Conservation (phyloP, 2,329 filamentous ascomycete species). For the Diaporthe ampelina region DNA sequence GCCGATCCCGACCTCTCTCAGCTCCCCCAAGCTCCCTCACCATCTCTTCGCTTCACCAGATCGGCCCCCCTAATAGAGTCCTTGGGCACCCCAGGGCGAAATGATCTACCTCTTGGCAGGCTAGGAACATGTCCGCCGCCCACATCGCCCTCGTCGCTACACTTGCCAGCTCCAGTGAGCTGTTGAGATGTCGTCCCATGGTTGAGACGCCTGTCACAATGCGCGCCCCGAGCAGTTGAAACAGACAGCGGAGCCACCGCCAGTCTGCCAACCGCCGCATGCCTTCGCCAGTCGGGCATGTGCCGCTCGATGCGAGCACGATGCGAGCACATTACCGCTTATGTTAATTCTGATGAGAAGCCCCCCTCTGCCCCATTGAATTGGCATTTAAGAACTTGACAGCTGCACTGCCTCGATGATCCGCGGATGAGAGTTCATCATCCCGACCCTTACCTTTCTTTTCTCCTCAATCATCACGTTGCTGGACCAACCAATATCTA, state of each 20-base stretch:
- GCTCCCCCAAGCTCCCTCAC: constrained; percentile 4
- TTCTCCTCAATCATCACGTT: constrained; percentile 5
- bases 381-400: constrained; percentile 18
- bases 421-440: constrained; percentile 13
- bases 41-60: constrained; percentile 17
- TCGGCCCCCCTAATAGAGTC: background rate
- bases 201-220: constrained; percentile 35
- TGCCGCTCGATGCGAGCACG: constrained; percentile 6
- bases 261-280: constrained; percentile 2
- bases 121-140: constrained; percentile 10
- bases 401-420: constrained; percentile 24
- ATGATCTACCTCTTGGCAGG: constrained; percentile 27
- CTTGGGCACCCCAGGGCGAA: background rate
- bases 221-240: constrained; percentile 21
- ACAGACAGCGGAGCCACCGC: constrained; percentile 29
- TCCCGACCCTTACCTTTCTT: constrained; percentile 13
- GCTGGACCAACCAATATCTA: constrained; percentile 22
- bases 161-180: constrained; percentile 24
- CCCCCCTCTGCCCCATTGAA: background rate
- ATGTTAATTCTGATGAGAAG: background rate
- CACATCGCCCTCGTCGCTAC: constrained; percentile 11
- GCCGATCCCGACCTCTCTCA: constrained; percentile 15
- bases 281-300: constrained; percentile 4
- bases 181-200: constrained; percentile 36
- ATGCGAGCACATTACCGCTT: constrained; percentile 14